Conservation (phyloP, 2,329 filamentous ascomycete species). For the Penicillium brevicompactum region DNA sequence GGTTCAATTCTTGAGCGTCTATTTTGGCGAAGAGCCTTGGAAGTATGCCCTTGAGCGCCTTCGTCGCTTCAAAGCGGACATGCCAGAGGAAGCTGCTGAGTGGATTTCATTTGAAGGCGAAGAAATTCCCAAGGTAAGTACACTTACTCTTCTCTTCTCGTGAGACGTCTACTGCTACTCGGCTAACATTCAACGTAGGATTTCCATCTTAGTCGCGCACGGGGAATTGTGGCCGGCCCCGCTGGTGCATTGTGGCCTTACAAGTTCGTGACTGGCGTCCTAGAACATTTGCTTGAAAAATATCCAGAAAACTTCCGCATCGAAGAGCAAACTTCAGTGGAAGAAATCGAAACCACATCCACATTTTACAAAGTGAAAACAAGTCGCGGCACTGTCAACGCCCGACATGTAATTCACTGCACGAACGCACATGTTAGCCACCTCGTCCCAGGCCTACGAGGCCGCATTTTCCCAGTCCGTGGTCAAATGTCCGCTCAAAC, state of each 20-base stretch:
- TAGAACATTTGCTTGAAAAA: constrained; percentile 16
- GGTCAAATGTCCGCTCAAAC: constrained; percentile 48
- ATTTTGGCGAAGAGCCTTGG: constrained; percentile 30
- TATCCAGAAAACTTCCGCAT: constrained; percentile 40
- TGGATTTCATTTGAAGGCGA: constrained; percentile 27
- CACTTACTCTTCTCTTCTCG: background rate
- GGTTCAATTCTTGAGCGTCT: constrained; percentile 31
- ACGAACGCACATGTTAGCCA: constrained; percentile 59
- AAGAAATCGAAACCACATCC: constrained; percentile 1
- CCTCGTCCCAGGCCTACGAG: constrained; percentile 51
- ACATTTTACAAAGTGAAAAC: constrained; percentile 49
- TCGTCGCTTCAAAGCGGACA: constrained; percentile 25
- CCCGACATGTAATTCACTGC: constrained; percentile 58
- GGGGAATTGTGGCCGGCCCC: constrained; percentile 28
- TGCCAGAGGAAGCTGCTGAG: constrained; percentile 30
- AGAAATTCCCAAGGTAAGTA: constrained; percentile 23
- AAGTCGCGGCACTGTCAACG: constrained; percentile 45
- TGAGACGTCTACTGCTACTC: background rate
- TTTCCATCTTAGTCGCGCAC: constrained; percentile 24
- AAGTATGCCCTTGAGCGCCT: constrained; percentile 21
- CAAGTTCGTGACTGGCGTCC: constrained; percentile 30
- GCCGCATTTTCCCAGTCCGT: constrained; percentile 41
- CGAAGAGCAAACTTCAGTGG: constrained; percentile 25
- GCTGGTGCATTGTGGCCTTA: constrained; percentile 38
- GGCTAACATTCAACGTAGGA: constrained; percentile 16